Base-by-base conservation (phyloP, 1,284 basidiomycete genomes). In the Marasmius oreades region DNA sequence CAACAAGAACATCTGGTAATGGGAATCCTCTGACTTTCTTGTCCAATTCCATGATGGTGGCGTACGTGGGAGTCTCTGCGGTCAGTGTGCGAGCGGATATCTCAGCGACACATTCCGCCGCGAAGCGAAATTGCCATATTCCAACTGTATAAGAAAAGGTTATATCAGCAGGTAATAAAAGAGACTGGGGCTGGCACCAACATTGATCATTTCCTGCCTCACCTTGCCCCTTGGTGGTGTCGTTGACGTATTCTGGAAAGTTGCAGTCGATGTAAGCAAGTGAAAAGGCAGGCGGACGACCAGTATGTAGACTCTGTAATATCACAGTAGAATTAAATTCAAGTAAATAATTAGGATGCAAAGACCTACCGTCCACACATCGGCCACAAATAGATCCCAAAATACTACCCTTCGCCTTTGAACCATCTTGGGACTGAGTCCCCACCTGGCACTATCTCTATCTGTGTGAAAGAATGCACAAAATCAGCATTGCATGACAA, bases 21-120 rank as follows among this genome's bases (percentile, higher is more conserved):
- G 80, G 76, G 61, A 85, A 86, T 58, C 88, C 85, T 51, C 84
- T 80, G 12, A 90, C 79, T 69, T 82, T 86, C 22, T 78, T 77
- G 69, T 90, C 88, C 4, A 90, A 76, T 47, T 88, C 88, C 78
- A 87, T 82, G 64, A 90, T 85, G 1, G 80, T 82, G 0, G 79
- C 72, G 63, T 89, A 90, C 20, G 75, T 78, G 0, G 86, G 86
- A 3, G 82, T 70, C 57, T 85, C 80, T 0, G 86, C 78, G 0
- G 81, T 83, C 24, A 89, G 71, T 0, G 85, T 87, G n/a, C 79
- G 77, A 3, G 79, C 69, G 0, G 81, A 79, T 5, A 90, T 83
- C 18, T 86, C 82, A 0, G 86, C 78, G 2, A 88, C 80, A 60
- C 82, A 84, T 61, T 89, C 83, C 2, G 76, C 70, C 0, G 85